Conservation (phyloP, 2,329 filamentous ascomycete genomes). For the Botryotinia globosa region DNA sequence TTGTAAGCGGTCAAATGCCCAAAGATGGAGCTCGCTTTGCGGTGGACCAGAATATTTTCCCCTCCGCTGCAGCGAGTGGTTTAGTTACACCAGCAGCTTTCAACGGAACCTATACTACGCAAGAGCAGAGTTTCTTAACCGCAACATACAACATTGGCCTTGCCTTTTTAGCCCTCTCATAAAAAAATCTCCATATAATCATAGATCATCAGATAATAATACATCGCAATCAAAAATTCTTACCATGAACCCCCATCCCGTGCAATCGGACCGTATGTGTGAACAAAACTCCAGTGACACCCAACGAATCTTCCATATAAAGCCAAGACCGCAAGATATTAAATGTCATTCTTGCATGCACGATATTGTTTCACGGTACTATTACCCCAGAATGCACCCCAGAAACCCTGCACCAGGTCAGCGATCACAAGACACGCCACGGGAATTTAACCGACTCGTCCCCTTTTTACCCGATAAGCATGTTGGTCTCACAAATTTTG, state of each 20-base stretch:
- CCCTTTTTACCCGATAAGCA: constrained; percentile 4
- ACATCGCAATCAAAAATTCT: background rate
- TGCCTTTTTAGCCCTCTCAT: constrained; percentile 4
- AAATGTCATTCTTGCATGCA: constrained; percentile 11
- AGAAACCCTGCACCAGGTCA: background rate
- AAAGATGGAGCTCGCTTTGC: background rate
- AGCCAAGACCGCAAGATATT: background rate
- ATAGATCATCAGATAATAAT: background rate
- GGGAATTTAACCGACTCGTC: constrained; percentile 5
- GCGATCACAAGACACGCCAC: constrained; percentile 10
- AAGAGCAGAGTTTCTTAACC: background rate
- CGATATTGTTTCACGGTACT: background rate
- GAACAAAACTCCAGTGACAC: background rate
- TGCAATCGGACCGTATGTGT: constrained; percentile 6
- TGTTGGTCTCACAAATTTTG: background rate
- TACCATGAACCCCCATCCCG: background rate
- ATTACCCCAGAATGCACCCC: constrained; percentile 9
- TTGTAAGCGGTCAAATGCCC: background rate
- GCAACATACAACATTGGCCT: background rate
- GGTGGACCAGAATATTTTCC: background rate
- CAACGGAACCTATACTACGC: background rate
- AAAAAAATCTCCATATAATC: background rate
- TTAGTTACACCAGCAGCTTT: constrained; percentile 1
- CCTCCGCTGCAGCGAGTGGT: background rate
- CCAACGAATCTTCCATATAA: background rate